phyloP scores from a whole-genome alignment of 345 rosid species.

The Isatis tinctoria region DNA sequence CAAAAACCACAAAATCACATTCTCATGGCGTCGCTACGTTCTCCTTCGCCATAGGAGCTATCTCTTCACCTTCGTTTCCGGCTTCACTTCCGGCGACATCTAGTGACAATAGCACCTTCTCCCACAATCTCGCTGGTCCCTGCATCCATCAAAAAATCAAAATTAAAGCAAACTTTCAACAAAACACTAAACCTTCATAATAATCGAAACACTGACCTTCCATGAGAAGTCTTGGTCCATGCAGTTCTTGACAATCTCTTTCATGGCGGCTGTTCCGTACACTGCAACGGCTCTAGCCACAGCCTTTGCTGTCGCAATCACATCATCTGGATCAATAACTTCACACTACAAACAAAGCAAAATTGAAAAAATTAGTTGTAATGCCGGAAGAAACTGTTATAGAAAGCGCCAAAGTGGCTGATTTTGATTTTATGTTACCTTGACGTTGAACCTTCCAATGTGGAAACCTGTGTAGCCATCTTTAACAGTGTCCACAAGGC shows the following conservation, averaged over 20 bases:
- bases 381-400: neutral
- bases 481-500: conserved; percentile 87
- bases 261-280: conserved; percentile 53
- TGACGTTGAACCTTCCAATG: conserved; percentile 71
- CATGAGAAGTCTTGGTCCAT: conserved; percentile 93
- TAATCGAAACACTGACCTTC: conserved; percentile 58
- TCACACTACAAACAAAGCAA: conserved; percentile 56
- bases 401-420: neutral
- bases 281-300: conserved; percentile 58
- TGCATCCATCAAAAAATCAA: conserved; percentile 31
- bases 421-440: conserved; percentile 38
- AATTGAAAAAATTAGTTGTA: neutral
- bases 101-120: conserved; percentile 55
- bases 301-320: conserved; percentile 48
- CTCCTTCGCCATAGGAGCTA: conserved; percentile 79
- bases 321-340: conserved; percentile 73
- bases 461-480: conserved; percentile 95
- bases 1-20: neutral
- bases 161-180: neutral
- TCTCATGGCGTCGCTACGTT: conserved; percentile 78
- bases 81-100: conserved; percentile 53
- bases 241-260: conserved; percentile 79
- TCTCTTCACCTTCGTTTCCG: conserved; percentile 77
- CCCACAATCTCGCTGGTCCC: conserved; percentile 87
- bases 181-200: neutral